These are phyloP conservation scores for Aquanectria penicillioides DNA, from an alignment of 2,329 filamentous ascomycete genomes.

Conservation along the genomic window DNA sequence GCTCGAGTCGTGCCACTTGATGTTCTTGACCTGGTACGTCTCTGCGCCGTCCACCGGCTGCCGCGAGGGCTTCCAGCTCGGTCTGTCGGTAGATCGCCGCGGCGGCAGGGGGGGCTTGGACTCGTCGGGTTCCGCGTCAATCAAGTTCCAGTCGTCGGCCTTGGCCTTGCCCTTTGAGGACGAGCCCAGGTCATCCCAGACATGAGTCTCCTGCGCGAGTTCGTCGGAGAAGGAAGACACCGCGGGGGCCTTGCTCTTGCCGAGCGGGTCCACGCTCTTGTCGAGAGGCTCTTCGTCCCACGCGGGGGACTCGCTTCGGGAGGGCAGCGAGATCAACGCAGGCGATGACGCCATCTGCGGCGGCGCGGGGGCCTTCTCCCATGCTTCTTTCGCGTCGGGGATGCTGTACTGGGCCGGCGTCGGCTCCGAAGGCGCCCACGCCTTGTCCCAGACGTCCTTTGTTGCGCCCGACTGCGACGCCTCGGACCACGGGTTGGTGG, in stretches of 20 bases:
- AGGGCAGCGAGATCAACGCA: conserved; percentile 48
- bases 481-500: conserved; percentile 49
- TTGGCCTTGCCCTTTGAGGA: conserved; percentile 55
- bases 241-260: conserved; percentile 37
- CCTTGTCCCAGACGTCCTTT: conserved; percentile 37
- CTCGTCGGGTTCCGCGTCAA: conserved; percentile 52
- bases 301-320: conserved; percentile 49
- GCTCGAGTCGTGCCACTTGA: conserved; percentile 80
- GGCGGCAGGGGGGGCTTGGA: conserved; percentile 52
- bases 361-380: conserved; percentile 44
- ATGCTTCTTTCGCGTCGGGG: conserved; percentile 34
- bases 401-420: neutral
- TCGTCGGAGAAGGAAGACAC: conserved; percentile 45
- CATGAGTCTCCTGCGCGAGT: conserved; percentile 54
- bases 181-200: conserved; percentile 60
- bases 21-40: conserved; percentile 92
- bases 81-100: conserved; percentile 42
- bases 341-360: conserved; percentile 43
- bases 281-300: conserved; percentile 52
- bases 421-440: conserved; percentile 1
- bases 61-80: conserved; percentile 52
- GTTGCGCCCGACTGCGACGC: conserved; percentile 11
- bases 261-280: conserved; percentile 51
- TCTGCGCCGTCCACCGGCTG: conserved; percentile 65
- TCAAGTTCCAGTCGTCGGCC: conserved; percentile 62